Evolutionary conservation across 768 basidiomycete species (phyloP), one percentile per base, ranked within the genome.

Genomic region (Leccinum obscurum): DNA sequence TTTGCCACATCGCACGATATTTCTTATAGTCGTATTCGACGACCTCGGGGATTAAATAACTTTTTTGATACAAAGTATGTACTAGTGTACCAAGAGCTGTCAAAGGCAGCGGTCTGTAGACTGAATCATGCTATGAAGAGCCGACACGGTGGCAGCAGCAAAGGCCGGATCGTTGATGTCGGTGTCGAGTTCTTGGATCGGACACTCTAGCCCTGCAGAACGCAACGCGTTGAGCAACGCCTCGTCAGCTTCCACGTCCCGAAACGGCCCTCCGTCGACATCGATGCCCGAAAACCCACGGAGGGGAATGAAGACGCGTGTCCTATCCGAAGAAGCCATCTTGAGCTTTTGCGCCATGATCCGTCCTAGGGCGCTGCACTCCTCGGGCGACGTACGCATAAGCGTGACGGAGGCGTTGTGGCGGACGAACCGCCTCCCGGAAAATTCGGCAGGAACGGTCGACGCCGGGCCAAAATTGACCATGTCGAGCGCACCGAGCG

Each of bases 401-500:
- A 76, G 11, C 17, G 66, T 75, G 51, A 76, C 63, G 4, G 61
- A 67, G 6, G 63, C 22, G 39, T 75, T 75, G 37, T 76, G 73
- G 20, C 65, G 48, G 56, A 65, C 34, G 30, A 72, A 61, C 3
- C 53, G 58, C 34, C 66, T 62, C 5, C 39, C 58, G 7, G 55
- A 59, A 60, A 70, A 72, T 39, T 52, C 46, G 1, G 54, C 59
- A 3, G 67, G 67, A 15, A 74, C 53, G n/a, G 70, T 74, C 51
- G 66, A 52, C 2, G 49, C 51, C 6, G 73, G 64, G 20, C 70
- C 75, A 62, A 76, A 75, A 53, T 76, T 76, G 44, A 73, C 73
- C 65, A 76, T 64, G 55, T 74, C 75, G 13, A 75, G 60, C 9
- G 72, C 75, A 6, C 73, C 72, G 4, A 74, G 54, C 0, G 72